Percentiles rank a stretch among this genome's conserved stretches.
These are phyloP conservation scores for Xylariaceae sp. DNA, from an alignment of 2,329 filamentous ascomycete species.

Conservation along the genomic window DNA sequence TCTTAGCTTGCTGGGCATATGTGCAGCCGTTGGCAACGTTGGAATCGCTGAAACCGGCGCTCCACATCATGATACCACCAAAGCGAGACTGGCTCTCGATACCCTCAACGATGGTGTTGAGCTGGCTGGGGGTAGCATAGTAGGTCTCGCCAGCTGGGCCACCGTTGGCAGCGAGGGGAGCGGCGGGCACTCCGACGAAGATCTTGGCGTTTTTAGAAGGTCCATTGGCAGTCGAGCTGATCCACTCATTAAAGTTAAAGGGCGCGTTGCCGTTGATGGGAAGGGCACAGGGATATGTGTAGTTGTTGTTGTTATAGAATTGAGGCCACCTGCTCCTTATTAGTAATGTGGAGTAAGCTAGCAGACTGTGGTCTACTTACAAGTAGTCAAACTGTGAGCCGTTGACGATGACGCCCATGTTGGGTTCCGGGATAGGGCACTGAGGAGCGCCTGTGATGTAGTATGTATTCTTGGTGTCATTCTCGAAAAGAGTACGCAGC, in stretches of 20 bases:
- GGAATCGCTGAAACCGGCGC: background rate
- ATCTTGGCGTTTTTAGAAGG: background rate
- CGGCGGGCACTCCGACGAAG: background rate
- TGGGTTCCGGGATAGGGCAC: background rate
- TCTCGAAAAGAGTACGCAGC: background rate
- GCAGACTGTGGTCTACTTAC: no score
- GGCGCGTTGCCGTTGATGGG: background rate
- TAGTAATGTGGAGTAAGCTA: no score
- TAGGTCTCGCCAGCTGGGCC: background rate
- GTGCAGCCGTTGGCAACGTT: background rate
- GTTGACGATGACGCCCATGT: background rate
- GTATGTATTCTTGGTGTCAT: background rate
- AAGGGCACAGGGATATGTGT: background rate
- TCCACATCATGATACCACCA: background rate
- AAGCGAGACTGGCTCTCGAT: background rate
- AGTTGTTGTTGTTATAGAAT: background rate
- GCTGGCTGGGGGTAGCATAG: background rate
- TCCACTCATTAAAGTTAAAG: background rate
- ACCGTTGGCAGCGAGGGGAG: background rate
- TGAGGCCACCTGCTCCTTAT: no score
- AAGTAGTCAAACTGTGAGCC: background rate
- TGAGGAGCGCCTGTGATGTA: background rate
- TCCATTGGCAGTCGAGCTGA: background rate
- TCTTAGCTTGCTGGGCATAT: background rate
- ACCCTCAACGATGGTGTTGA: background rate